Conservation (phyloP, 768 basidiomycete genomes). For the Termitomyces sp. region DNA sequence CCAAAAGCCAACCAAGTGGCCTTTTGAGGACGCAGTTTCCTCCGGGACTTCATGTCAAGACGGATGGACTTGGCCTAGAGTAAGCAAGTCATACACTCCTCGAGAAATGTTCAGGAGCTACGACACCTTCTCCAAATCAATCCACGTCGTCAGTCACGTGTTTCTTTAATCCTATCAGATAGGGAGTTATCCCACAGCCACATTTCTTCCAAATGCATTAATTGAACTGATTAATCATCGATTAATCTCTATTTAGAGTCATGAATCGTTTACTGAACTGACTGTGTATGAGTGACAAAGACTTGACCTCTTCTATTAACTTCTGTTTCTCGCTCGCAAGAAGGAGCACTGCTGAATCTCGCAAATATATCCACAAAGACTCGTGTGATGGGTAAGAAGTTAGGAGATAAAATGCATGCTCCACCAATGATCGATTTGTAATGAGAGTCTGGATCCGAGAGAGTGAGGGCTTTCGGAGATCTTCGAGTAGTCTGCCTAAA, state of each 20-base stretch:
- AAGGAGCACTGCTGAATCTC: conserved; percentile 15
- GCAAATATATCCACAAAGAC: conserved; percentile 60
- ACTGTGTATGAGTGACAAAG: background rate
- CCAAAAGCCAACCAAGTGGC: conserved; percentile 60
- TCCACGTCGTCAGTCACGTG: conserved; percentile 19
- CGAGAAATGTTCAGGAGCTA: background rate
- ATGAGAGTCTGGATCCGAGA: background rate
- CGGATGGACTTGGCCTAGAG: background rate
- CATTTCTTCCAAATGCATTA: background rate
- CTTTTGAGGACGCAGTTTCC: conserved; percentile 32
- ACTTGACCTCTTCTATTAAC: conserved; percentile 3
- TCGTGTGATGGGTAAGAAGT: conserved; percentile 50
- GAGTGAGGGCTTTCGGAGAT: conserved; percentile 7
- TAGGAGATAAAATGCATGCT: conserved; percentile 47
- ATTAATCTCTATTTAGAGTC: background rate
- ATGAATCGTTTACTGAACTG: conserved; percentile 4
- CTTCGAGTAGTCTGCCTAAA: conserved; percentile 26
- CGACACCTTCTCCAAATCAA: background rate
- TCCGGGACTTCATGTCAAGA: conserved; percentile 18
- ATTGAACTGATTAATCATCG: too few species aligned
- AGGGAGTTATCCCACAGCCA: background rate
- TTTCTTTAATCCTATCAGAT: conserved; percentile 6
- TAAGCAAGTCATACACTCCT: conserved; percentile 7
- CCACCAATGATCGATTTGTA: conserved; percentile 14
- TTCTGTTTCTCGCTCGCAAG: background rate